Evolutionary conservation across 495 filamentous ascomycete genomes (phyloP).

Genomic region (Cetradonia linearis): DNA sequence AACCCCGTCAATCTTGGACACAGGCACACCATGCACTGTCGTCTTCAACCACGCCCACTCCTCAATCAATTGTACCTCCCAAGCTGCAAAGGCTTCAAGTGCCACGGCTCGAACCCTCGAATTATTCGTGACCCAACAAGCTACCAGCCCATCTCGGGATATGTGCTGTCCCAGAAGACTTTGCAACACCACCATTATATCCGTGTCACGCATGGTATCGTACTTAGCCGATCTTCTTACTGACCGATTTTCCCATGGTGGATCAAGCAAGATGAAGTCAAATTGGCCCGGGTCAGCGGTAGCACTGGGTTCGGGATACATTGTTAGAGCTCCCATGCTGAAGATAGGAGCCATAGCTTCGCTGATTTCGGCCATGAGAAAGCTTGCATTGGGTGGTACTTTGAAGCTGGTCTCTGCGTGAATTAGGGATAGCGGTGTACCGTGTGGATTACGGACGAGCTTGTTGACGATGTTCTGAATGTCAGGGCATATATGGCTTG

Average conservation of each 20-base stretch:
- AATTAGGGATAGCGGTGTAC: constrained; percentile 17
- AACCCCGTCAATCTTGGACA: constrained; percentile 53
- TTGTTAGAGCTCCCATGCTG: constrained; percentile 20
- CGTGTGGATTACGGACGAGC: constrained; percentile 25
- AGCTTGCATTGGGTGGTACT: constrained; percentile 44
- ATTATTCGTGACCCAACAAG: constrained; percentile 86
- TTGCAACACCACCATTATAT: constrained; percentile 36
- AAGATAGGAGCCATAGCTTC: constrained; percentile 20
- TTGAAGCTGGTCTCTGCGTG: constrained; percentile 28
- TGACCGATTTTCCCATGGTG: constrained; percentile 90
- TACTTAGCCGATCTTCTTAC: constrained; percentile 63
- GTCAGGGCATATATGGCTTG: constrained; percentile 26
- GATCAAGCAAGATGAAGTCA: constrained; percentile 76
- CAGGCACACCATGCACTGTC: constrained; percentile 57
- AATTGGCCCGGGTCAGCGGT: constrained; percentile 39
- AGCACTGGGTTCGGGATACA: constrained; percentile 17
- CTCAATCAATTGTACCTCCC: constrained; percentile 56
- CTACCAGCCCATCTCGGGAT: constrained; percentile 47
- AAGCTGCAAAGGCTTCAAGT: constrained; percentile 47
- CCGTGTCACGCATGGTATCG: constrained; percentile 34
- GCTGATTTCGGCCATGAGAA: constrained; percentile 35
- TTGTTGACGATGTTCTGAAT: constrained; percentile 25
- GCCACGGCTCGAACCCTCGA: constrained; percentile 47
- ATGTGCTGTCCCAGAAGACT: constrained; percentile 49
- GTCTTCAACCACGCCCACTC: constrained; percentile 94